Evolutionary conservation across 148 eudicot species (phyloP).

Genomic region (Spergularia bocconei): DNA sequence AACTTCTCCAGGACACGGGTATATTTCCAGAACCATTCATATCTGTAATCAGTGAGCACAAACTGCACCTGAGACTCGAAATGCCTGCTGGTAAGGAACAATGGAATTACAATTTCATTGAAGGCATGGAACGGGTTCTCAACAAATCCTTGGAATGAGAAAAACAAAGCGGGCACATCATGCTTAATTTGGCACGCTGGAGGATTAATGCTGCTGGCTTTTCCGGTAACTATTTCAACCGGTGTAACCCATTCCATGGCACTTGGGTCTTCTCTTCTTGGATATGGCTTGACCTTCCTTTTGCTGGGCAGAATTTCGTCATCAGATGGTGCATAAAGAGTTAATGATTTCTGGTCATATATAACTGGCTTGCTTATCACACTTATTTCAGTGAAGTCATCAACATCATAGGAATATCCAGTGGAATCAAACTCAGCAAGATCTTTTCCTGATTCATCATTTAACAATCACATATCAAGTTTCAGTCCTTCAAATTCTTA

Average conservation of each 20-base stretch:
- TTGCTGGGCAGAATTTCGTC: conserved; percentile 11
- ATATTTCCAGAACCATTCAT: conserved; percentile 28
- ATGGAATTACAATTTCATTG: conserved; percentile 30
- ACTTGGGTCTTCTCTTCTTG: conserved; percentile 38
- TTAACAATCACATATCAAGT: not conserved
- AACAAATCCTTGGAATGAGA: conserved; percentile 34
- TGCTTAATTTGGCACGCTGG: conserved; percentile 49
- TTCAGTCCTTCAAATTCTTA: not conserved
- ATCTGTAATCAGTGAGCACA: conserved; percentile 35
- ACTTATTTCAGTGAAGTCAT: conserved; percentile 33
- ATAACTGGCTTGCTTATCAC: conserved; percentile 30
- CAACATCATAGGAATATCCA: conserved; percentile 21
- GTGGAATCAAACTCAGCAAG: conserved; percentile 29
- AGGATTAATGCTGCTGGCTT: conserved; percentile 14
- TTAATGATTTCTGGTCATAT: conserved; percentile 21
- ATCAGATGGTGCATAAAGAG: conserved; percentile 32
- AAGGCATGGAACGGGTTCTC: conserved; percentile 40
- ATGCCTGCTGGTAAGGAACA: conserved; percentile 32
- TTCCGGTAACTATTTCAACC: conserved; percentile 39
- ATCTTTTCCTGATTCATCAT: conserved; percentile 30
- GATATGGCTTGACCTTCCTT: conserved; percentile 31
- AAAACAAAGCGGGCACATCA: conserved; percentile 49
- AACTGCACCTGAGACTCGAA: conserved; percentile 29
- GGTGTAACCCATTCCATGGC: conserved; percentile 45
- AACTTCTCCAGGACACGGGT: conserved; percentile 20